Evolutionary conservation across 768 basidiomycete genomes (phyloP).

Genomic region (Boletus sp.): DNA sequence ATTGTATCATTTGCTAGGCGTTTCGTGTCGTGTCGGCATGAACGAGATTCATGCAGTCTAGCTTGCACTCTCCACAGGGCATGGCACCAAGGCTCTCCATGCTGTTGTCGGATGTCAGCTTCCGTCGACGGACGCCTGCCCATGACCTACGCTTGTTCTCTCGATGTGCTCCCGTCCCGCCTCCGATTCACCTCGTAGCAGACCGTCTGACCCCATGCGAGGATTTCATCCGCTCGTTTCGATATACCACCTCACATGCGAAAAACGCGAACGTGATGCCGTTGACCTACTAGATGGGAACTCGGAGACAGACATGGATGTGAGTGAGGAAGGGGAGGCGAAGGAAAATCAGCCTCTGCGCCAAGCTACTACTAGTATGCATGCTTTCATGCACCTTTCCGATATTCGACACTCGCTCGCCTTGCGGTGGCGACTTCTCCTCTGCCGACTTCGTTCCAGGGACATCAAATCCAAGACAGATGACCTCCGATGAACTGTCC

Average conservation of each 20-base stretch:
- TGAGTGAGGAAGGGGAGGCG: too few relatives aligned
- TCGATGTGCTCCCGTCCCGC: neutral
- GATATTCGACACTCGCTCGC: neutral
- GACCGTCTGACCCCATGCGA: neutral
- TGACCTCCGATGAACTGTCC: too few relatives aligned
- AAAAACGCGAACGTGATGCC: neutral
- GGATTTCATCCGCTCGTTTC: neutral
- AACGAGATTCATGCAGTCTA: neutral
- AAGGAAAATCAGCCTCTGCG: too few relatives aligned
- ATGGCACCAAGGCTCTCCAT: neutral
- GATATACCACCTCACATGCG: neutral
- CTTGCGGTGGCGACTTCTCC: neutral
- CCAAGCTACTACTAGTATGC: neutral
- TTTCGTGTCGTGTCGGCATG: neutral
- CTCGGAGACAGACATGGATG: too few relatives aligned
- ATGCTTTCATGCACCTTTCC: neutral
- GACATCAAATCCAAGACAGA: too few relatives aligned
- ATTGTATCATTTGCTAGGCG: conserved; percentile 15
- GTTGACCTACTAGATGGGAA: neutral
- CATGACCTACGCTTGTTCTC: neutral
- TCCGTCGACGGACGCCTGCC: neutral
- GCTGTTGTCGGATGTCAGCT: neutral
- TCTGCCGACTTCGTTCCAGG: too few relatives aligned
- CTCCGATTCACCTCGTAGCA: neutral
- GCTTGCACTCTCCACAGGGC: neutral